These are phyloP conservation scores for Dissophora globulifera DNA, from an alignment of 192 early-diverging fungal species.

Conservation along the genomic window DNA sequence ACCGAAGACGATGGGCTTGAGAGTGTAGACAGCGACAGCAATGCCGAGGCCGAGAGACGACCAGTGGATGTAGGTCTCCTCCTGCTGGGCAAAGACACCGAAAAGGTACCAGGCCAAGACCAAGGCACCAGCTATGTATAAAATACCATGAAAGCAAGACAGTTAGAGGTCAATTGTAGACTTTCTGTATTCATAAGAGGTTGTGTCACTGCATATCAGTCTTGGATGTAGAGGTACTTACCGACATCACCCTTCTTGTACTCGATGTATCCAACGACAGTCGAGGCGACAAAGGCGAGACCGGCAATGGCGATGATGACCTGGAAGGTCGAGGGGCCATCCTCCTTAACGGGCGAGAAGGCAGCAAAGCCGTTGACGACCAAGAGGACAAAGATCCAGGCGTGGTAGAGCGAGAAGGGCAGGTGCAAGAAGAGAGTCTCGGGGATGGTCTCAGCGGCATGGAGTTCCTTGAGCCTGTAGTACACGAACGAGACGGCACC, in stretches of 20 bases:
- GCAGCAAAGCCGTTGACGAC: slow-evolving; percentile 70
- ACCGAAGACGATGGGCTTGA: slow-evolving; percentile 53
- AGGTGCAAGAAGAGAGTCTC: slow-evolving; percentile 69
- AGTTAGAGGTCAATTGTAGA: too few relatives aligned
- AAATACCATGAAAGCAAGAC: not conserved
- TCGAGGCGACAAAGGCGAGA: slow-evolving; percentile 63
- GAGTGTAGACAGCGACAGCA: slow-evolving; percentile 54
- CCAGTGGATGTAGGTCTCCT: slow-evolving; percentile 60
- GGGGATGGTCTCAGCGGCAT: slow-evolving; percentile 29
- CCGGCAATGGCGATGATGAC: slow-evolving; percentile 61
- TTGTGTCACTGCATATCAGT: too few relatives aligned
- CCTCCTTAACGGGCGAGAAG: slow-evolving; percentile 57
- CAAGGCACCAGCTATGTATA: slow-evolving; percentile 64
- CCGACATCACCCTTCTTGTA: slow-evolving; percentile 66
- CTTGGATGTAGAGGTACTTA: too few relatives aligned
- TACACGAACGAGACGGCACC: slow-evolving; percentile 68
- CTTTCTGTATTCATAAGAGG: too few relatives aligned
- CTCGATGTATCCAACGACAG: slow-evolving; percentile 71
- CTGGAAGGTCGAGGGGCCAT: slow-evolving; percentile 57
- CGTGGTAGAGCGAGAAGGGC: slow-evolving; percentile 77
- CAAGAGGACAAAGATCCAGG: slow-evolving; percentile 68
- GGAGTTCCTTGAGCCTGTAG: slow-evolving; percentile 58
- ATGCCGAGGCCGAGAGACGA: slow-evolving; percentile 58
- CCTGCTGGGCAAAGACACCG: slow-evolving; percentile 60
- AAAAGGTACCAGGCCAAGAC: slow-evolving; percentile 68